Evolutionary conservation across 345 rosid species (phyloP).

Genomic region (Arabis hirsuta): DNA sequence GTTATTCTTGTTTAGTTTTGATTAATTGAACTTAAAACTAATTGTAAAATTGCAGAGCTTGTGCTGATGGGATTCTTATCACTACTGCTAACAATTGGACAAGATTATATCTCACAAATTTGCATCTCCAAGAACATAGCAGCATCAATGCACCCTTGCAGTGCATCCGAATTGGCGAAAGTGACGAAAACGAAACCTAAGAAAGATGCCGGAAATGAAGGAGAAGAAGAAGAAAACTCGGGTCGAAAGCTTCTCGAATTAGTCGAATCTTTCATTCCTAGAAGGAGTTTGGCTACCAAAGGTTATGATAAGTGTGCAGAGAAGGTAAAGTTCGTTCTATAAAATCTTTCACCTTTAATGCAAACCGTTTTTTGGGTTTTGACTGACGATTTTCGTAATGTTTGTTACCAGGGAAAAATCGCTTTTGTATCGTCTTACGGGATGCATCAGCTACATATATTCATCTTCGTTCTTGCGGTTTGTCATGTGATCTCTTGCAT

Average conservation of each 20-base stretch:
- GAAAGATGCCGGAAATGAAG: not conserved
- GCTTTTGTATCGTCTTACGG: constrained; percentile 83
- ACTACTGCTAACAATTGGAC: constrained; percentile 69
- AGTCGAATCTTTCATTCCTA: constrained; percentile 43
- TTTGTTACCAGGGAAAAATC: constrained; percentile 66
- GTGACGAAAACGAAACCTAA: not conserved
- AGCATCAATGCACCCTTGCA: constrained; percentile 77
- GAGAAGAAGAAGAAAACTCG: constrained; percentile 15
- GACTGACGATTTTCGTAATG: not conserved
- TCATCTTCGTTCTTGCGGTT: constrained; percentile 85
- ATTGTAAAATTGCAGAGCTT: constrained; percentile 56
- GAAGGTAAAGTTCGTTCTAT: constrained; percentile 40
- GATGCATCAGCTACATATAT: constrained; percentile 86
- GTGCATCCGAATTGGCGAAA: not conserved
- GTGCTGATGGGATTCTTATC: constrained; percentile 92
- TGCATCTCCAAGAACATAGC: constrained; percentile 64
- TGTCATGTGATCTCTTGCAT: constrained; percentile 80
- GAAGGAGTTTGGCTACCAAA: constrained; percentile 58
- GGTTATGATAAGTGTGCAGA: constrained; percentile 56
- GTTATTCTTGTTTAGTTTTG: not conserved
- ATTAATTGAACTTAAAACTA: not conserved
- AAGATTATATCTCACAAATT: constrained; percentile 52
- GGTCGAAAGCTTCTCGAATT: constrained; percentile 60
- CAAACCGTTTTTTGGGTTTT: not conserved
- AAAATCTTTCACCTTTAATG: not conserved